Conservation (phyloP, 768 basidiomycete species). For the Tubosaeta sp. region DNA sequence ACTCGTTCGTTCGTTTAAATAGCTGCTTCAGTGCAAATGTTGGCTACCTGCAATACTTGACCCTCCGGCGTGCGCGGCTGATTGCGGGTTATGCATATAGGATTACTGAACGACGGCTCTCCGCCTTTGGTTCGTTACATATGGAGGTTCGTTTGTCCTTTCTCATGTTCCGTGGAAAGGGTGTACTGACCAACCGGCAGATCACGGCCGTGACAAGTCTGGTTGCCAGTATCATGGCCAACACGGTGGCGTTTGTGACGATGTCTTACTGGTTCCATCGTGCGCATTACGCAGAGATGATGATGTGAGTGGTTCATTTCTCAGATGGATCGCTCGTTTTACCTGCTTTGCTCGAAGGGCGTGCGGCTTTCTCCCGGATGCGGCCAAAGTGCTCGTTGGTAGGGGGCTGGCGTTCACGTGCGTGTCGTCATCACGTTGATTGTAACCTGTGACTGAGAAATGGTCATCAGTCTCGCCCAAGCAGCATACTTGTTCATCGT, state of each 20-base stretch:
- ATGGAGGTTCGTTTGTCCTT: conserved; percentile 19
- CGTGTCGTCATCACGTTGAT: conserved; percentile 4
- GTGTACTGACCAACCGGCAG: conserved; percentile 1
- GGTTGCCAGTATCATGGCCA: conserved; percentile 3
- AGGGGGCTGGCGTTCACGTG: conserved; percentile 26
- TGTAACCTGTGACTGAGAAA: background rate
- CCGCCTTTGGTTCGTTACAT: conserved; percentile 12
- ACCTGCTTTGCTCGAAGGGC: conserved; percentile 10
- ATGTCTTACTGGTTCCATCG: conserved; percentile 21
- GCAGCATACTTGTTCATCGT: conserved; percentile 18
- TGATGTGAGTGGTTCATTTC: conserved; percentile 10
- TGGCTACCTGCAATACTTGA: conserved; percentile 1
- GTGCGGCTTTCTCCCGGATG: background rate
- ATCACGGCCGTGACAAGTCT: conserved; percentile 12
- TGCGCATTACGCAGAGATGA: conserved; percentile 12
- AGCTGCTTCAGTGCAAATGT: conserved; percentile 28
- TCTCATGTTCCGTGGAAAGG: background rate
- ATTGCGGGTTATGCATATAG: conserved; percentile 10
- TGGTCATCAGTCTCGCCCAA: conserved; percentile 16
- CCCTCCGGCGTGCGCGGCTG: background rate
- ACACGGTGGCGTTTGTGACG: conserved; percentile 12
- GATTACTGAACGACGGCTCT: conserved; percentile 18
- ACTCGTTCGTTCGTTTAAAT: background rate
- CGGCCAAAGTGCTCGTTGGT: conserved; percentile 3
- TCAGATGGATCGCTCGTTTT: background rate